These are phyloP conservation scores for Nemania sp. DNA, from an alignment of 2,329 filamentous ascomycete species.

Conservation along the genomic window DNA sequence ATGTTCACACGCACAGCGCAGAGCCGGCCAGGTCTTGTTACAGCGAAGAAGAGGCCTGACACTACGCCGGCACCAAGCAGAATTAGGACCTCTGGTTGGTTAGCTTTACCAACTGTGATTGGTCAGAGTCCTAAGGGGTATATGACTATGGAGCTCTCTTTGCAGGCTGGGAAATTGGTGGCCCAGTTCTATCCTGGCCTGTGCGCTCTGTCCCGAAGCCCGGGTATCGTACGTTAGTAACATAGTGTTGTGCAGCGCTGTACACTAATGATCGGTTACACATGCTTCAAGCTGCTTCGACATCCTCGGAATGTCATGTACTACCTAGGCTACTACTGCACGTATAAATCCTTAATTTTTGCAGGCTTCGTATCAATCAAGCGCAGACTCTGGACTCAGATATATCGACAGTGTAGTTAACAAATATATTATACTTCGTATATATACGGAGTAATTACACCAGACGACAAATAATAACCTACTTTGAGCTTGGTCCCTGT, in stretches of 20 bases:
- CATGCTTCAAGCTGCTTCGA: no score
- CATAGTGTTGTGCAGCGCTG: neutral
- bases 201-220: conserved; percentile 9
- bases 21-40: neutral
- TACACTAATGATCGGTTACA: no score
- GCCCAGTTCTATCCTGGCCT: conserved; percentile 15
- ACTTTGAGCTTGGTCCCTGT: no score
- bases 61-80: conserved; percentile 22
- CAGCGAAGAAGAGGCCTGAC: conserved; percentile 2
- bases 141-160: conserved; percentile 31
- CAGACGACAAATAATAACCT: no score
- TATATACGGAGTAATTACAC: no score
- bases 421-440: no score
- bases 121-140: conserved; percentile 26
- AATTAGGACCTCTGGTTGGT: conserved; percentile 23
- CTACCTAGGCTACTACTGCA: no score
- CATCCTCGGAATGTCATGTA: no score
- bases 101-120: conserved; percentile 13
- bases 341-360: no score
- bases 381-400: no score
- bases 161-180: conserved; percentile 39
- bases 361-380: no score
- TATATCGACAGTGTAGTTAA: no score
- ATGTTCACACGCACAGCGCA: conserved; percentile 2
- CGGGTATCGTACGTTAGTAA: conserved; percentile 7